A percentile compares a stretch with the other conserved stretches of the same genome.
These are phyloP conservation scores for Saccharomyces uvarum DNA, from an alignment of 1,139 yeast species.

Conservation along the genomic window DNA sequence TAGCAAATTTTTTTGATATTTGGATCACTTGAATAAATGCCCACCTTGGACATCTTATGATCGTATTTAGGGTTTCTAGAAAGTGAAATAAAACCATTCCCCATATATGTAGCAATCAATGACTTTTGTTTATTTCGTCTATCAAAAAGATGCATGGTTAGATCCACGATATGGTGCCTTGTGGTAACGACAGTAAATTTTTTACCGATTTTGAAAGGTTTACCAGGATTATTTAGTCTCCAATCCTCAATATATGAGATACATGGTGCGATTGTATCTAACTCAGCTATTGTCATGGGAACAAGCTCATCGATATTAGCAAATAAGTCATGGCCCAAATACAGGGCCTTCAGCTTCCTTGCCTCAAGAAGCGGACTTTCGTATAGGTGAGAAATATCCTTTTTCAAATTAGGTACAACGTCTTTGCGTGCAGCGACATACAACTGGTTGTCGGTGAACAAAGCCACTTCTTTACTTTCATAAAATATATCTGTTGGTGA, in stretches of 20 bases:
- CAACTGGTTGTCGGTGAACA: conserved; percentile 4
- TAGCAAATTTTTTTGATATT: conserved; percentile 19
- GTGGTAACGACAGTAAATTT: conserved; percentile 22
- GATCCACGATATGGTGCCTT: conserved; percentile 27
- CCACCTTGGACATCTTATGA: conserved; percentile 4
- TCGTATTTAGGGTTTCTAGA: conserved; percentile 12
- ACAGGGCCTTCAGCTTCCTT: conserved; percentile 8
- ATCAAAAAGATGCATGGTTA: conserved; percentile 23
- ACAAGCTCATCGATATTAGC: conserved; percentile 14
- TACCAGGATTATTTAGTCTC: conserved; percentile 4
- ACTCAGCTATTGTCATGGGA: conserved; percentile 16
- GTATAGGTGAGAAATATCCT: conserved; percentile 10
- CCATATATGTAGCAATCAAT: conserved; percentile 14
- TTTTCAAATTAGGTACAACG: conserved; percentile 7
- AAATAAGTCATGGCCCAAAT: conserved; percentile 21
- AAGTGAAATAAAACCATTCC: conserved; percentile 16
- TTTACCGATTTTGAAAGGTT: conserved; percentile 7
- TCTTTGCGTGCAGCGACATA: not conserved
- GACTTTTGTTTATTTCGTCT: conserved; percentile 5
- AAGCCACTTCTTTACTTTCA: conserved; percentile 9
- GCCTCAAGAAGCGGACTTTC: conserved; percentile 2
- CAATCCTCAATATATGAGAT: conserved; percentile 16
- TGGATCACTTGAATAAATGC: conserved; percentile 9
- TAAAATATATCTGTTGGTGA: conserved; percentile 2
- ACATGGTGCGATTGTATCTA: conserved; percentile 22